Conservation (phyloP, 2,329 filamentous ascomycete species). For the Ophiostoma ulmi region DNA sequence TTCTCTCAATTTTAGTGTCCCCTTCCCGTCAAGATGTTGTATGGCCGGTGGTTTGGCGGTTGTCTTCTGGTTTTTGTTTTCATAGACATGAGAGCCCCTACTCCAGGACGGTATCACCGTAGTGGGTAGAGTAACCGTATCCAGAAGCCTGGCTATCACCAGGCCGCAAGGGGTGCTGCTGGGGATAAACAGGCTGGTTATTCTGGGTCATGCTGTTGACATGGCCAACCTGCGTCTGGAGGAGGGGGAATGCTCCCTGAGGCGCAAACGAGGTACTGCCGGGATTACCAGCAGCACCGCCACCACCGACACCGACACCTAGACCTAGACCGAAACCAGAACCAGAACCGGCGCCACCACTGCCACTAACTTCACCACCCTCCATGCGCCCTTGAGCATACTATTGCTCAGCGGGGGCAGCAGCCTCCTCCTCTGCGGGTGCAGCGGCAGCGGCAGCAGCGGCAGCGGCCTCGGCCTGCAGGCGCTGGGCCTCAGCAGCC, state of each 20-base stretch:
- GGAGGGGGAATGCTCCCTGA: constrained; percentile 4
- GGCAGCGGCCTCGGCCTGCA: constrained; percentile 58
- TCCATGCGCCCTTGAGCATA: constrained; percentile 27
- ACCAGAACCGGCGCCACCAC: constrained; percentile 12
- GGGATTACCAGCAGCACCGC: constrained; percentile 4
- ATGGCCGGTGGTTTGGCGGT: background rate
- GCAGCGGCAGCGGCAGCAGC: constrained; percentile 37
- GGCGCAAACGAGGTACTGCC: background rate
- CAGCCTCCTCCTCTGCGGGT: constrained; percentile 52
- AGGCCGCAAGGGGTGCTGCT: background rate
- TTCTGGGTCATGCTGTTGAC: background rate
- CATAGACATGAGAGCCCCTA: background rate
- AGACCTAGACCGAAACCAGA: constrained; percentile 2
- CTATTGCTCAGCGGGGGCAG: constrained; percentile 42
- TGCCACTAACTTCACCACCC: constrained; percentile 7
- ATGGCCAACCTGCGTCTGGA: background rate
- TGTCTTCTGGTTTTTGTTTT: background rate
- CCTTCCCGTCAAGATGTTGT: background rate
- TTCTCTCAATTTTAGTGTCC: constrained; percentile 9
- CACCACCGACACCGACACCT: background rate
- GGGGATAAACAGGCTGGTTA: background rate
- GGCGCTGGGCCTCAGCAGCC: constrained; percentile 59
- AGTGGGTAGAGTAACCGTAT: background rate
- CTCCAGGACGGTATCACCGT: constrained; percentile 13
- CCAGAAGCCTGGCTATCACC: background rate